Conservation (phyloP, 2,329 filamentous ascomycete genomes). For the Thelonectria olida region DNA sequence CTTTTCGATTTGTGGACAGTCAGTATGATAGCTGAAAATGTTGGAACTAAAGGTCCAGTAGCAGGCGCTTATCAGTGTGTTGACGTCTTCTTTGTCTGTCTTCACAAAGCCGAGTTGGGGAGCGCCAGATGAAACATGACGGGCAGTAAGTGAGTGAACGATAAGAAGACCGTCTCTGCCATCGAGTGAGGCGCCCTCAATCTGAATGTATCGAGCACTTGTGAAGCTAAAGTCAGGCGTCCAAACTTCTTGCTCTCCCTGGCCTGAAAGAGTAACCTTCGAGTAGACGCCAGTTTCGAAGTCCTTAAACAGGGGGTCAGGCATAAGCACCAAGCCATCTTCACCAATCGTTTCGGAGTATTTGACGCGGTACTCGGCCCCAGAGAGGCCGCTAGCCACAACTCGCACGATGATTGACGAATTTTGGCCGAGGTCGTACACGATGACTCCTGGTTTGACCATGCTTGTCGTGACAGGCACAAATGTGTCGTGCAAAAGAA, state of each 20-base stretch:
- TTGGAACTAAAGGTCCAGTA: constrained; percentile 56
- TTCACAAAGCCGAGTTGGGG: constrained; percentile 47
- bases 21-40: constrained; percentile 57
- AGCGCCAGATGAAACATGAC: constrained; percentile 51
- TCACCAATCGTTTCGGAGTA: constrained; percentile 40
- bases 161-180: constrained; percentile 41
- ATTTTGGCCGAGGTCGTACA: constrained; percentile 38
- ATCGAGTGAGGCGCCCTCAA: constrained; percentile 48
- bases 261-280: constrained; percentile 46
- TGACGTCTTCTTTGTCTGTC: constrained; percentile 52
- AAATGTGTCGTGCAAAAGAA: constrained; percentile 48
- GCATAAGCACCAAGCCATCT: constrained; percentile 47
- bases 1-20: constrained; percentile 58
- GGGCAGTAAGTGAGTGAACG: constrained; percentile 46
- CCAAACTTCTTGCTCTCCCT: constrained; percentile 43
- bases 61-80: constrained; percentile 52
- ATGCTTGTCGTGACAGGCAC: constrained; percentile 35
- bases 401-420: constrained; percentile 37
- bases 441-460: constrained; percentile 28
- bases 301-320: constrained; percentile 49
- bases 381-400: constrained; percentile 28
- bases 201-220: constrained; percentile 51
- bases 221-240: constrained; percentile 54
- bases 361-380: constrained; percentile 28
- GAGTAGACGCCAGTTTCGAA: constrained; percentile 48